Evolutionary conservation across 441 rosid genomes (phyloP).

Genomic region (Viola pubescens): DNA sequence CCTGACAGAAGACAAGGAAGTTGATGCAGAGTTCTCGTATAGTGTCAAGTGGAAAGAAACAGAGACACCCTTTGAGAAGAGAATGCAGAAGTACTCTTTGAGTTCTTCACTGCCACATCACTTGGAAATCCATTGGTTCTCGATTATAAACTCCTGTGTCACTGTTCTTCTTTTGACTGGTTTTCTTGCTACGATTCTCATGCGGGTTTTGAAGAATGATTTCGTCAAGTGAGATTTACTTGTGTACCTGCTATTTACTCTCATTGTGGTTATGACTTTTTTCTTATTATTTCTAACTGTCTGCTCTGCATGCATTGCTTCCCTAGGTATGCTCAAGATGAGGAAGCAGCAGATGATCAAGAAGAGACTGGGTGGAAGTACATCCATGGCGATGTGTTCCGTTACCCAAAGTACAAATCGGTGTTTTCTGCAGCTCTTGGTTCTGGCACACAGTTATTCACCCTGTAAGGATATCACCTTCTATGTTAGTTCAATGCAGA

Average conservation of each 20-base stretch:
- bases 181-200: constrained; percentile 60
- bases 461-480: constrained; percentile 34
- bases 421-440: constrained; percentile 56
- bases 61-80: constrained; percentile 47
- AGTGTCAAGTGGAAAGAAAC: constrained; percentile 71
- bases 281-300: not conserved
- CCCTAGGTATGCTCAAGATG: constrained; percentile 56
- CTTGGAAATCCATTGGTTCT: constrained; percentile 62
- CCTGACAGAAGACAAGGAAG: constrained; percentile 54
- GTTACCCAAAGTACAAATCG: constrained; percentile 50
- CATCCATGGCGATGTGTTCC: constrained; percentile 61
- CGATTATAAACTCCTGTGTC: constrained; percentile 54
- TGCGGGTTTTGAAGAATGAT: constrained; percentile 65
- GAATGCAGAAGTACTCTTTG: constrained; percentile 62
- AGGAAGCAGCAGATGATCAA: constrained; percentile 64
- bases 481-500: too few species aligned
- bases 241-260: not conserved
- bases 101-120: constrained; percentile 59
- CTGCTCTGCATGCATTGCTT: not conserved
- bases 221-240: constrained; percentile 47
- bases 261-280: not conserved
- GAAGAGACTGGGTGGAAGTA: constrained; percentile 75
- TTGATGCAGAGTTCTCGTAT: constrained; percentile 49
- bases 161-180: constrained; percentile 63
- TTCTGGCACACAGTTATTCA: constrained; percentile 53